Conservation (phyloP, 176 grass and related monocot genomes). For the Secale cereale region DNA sequence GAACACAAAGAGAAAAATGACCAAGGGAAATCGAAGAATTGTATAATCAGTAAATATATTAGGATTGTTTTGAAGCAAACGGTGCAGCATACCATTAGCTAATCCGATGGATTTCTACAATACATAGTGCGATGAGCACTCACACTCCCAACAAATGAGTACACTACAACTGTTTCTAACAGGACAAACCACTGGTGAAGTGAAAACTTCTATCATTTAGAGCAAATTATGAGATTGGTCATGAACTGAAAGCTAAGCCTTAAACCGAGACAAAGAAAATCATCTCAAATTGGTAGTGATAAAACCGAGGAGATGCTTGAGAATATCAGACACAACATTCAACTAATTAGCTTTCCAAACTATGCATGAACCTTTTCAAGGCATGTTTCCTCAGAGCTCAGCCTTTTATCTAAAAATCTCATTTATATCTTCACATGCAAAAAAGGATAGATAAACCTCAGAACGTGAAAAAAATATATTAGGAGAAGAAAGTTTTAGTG, state of each 20-base stretch:
- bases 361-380: not conserved
- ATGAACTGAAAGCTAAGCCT: not conserved
- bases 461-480: not conserved
- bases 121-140: too few species aligned
- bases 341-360: not conserved
- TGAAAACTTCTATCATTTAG: not conserved
- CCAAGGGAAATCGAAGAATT: too few species aligned
- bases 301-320: not conserved
- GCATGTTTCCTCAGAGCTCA: not conserved
- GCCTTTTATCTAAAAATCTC: not conserved
- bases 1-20: too few species aligned
- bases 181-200: too few species aligned
- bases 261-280: not conserved
- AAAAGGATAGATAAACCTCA: too few species aligned
- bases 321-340: not conserved
- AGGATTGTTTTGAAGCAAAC: too few species aligned
- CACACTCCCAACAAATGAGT: not conserved
- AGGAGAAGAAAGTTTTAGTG: not conserved
- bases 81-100: too few species aligned
- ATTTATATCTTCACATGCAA: not conserved
- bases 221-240: not conserved
- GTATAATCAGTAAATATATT: too few species aligned
- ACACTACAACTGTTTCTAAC: not conserved
- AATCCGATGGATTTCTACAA: too few species aligned
- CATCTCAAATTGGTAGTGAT: not conserved